phyloP scores from a whole-genome alignment of 228 moss, liverwort and hornwort genomes.

The Sphagnum magellanicum region DNA sequence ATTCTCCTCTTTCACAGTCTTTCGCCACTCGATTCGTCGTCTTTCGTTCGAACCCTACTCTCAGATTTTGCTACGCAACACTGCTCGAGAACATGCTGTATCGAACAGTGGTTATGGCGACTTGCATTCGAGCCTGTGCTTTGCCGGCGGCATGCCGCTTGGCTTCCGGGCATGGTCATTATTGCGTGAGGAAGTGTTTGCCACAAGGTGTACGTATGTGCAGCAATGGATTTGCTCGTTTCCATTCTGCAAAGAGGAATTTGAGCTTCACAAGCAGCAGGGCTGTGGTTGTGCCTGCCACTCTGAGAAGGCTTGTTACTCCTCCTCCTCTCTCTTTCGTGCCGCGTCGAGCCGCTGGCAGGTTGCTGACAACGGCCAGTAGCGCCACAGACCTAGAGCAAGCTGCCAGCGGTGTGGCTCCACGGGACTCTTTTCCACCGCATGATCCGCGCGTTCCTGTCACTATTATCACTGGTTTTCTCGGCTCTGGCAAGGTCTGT shows the following conservation, averaged over 20 bases:
- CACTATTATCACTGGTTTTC: slow-evolving; percentile 94
- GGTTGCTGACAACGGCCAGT: slow-evolving; percentile 19
- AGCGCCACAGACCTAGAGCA: slow-evolving; percentile 37
- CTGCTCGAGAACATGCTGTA: slow-evolving; percentile 4
- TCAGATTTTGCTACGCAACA: too few relatives aligned
- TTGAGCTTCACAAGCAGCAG: not conserved
- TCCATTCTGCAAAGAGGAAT: slow-evolving; percentile 1
- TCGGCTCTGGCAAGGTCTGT: slow-evolving; percentile 93
- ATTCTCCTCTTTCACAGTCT: too few relatives aligned
- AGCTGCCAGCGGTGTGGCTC: not conserved
- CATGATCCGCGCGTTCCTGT: slow-evolving; percentile 68
- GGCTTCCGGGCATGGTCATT: not conserved
- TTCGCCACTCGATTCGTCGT: too few relatives aligned
- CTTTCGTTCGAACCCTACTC: too few relatives aligned
- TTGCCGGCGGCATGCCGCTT: slow-evolving; percentile 1
- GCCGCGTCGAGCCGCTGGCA: not conserved
- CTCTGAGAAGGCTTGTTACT: slow-evolving; percentile 8
- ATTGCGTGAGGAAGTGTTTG: slow-evolving; percentile 1
- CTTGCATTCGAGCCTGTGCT: slow-evolving; percentile 6
- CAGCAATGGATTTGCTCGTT: slow-evolving; percentile 7
- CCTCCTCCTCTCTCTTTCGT: not conserved
- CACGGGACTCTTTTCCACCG: not conserved
- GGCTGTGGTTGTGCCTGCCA: slow-evolving; percentile 10
- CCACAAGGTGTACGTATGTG: slow-evolving; percentile 3
- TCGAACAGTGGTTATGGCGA: slow-evolving; percentile 32